These are phyloP conservation scores for Moelleriella libera DNA, from an alignment of 2,329 filamentous ascomycete genomes.

Conservation along the genomic window DNA sequence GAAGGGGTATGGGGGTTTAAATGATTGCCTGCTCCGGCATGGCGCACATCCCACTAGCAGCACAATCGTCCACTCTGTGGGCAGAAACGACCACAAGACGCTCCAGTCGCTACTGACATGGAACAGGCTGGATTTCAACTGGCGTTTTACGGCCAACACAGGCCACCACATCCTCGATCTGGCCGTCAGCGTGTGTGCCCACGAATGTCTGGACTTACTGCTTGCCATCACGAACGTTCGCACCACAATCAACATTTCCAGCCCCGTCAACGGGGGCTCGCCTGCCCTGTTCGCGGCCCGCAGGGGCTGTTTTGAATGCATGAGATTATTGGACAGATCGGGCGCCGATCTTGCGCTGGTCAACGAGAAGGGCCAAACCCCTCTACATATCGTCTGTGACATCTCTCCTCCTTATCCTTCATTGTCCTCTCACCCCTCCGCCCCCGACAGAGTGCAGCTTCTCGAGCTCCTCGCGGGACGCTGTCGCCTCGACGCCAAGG, in stretches of 20 bases:
- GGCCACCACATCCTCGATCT: not conserved
- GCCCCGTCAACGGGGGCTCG: constrained; percentile 1
- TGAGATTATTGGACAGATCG: not conserved
- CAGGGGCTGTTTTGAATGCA: not conserved
- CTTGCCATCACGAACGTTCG: not conserved
- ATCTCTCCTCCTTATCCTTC: not conserved
- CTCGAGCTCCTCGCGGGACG: not conserved
- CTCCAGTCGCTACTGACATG: not conserved
- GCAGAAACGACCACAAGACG: not conserved
- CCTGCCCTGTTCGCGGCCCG: constrained; percentile 1
- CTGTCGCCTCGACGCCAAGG: not conserved
- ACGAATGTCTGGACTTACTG: not conserved
- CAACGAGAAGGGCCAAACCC: not conserved
- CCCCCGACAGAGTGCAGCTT: not conserved
- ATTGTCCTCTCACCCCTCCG: no score
- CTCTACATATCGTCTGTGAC: not conserved
- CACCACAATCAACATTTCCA: not conserved
- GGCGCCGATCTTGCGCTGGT: not conserved
- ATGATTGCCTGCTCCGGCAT: not conserved
- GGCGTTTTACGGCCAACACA: not conserved
- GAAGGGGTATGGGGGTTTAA: not conserved
- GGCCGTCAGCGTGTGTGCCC: not conserved
- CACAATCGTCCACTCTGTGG: not conserved
- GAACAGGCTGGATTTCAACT: not conserved
- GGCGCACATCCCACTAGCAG: constrained; percentile 1